phyloP scores from a whole-genome alignment of 495 filamentous ascomycete genomes.

The Talaromyces stipitatus region DNA sequence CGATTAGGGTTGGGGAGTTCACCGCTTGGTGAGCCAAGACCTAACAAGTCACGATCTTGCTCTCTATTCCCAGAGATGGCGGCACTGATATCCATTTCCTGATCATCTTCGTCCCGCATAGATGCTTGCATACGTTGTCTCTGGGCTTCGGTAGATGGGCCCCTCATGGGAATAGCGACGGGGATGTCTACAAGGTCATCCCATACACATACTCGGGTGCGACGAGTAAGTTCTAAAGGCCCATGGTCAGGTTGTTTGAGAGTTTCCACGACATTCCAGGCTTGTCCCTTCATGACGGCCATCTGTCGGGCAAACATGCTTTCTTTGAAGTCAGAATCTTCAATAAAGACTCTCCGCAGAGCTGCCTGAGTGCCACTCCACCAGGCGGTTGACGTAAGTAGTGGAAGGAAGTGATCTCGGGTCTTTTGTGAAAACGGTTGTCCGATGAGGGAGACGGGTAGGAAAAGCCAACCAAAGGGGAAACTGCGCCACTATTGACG shows the following conservation, averaged over 20 bases:
- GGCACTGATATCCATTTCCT: constrained; percentile 89
- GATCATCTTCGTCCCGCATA: constrained; percentile 46
- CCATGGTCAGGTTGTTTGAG: constrained; percentile 88
- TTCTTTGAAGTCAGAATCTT: constrained; percentile 94
- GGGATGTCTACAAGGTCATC: constrained; percentile 96
- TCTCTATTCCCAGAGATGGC: constrained; percentile 52
- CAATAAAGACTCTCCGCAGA: constrained; percentile 73
- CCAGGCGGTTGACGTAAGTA: constrained; percentile 90
- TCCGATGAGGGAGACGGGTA: constrained; percentile 92
- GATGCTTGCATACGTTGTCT: constrained; percentile 44
- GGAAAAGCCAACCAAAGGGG: constrained; percentile 96
- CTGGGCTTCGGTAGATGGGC: constrained; percentile 68
- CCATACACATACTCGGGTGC: constrained; percentile 92
- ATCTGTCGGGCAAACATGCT: constrained; percentile 96
- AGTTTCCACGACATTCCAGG: constrained; percentile 98
- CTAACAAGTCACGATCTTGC: constrained; percentile 65
- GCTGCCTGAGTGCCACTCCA: constrained; percentile 91
- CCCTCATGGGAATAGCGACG: constrained; percentile 80
- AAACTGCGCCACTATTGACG: constrained; percentile 67
- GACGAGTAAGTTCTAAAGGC: constrained; percentile 83
- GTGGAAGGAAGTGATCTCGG: constrained; percentile 83
- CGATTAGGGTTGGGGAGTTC: constrained; percentile 76
- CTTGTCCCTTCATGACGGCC: constrained; percentile 97
- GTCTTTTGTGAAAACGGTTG: constrained; percentile 92
- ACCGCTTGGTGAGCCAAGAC: constrained; percentile 50